phyloP scores from a whole-genome alignment of 2,329 filamentous ascomycete species.

The Plectosphaerella cucumerina region DNA sequence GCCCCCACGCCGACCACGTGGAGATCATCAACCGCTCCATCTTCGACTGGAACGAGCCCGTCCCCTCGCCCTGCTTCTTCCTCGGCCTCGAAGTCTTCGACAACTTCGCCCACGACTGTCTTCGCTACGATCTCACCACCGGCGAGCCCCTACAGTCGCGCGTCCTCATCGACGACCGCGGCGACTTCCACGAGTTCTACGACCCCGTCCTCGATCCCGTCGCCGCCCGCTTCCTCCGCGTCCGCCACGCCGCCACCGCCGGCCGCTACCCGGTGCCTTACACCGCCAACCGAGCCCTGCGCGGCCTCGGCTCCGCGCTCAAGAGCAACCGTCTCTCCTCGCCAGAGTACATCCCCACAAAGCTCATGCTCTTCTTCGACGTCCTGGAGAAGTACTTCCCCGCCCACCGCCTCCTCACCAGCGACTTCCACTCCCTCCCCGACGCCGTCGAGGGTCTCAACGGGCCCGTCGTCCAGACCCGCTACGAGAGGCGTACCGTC shows the following conservation, averaged over 20 bases:
- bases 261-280: slow-evolving; percentile 62
- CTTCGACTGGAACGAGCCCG: slow-evolving; percentile 86
- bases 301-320: slow-evolving; percentile 57
- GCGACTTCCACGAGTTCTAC: slow-evolving; percentile 96
- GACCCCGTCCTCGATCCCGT: slow-evolving; percentile 74
- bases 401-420: slow-evolving; percentile 79
- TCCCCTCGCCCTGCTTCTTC: slow-evolving; percentile 95
- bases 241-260: slow-evolving; percentile 72
- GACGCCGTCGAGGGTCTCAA: slow-evolving; percentile 82
- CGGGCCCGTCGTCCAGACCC: slow-evolving; percentile 92
- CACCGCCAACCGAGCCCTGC: slow-evolving; percentile 46
- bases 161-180: slow-evolving; percentile 77
- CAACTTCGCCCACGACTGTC: slow-evolving; percentile 92
- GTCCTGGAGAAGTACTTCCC: slow-evolving; percentile 86
- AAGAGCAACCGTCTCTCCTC: slow-evolving; percentile 71
- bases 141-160: slow-evolving; percentile 82
- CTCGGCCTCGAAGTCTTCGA: slow-evolving; percentile 97
- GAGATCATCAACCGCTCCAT: slow-evolving; percentile 94
- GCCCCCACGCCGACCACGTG: slow-evolving; percentile 78
- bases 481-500: slow-evolving; percentile 82
- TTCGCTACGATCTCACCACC: slow-evolving; percentile 83
- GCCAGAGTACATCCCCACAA: slow-evolving; percentile 91
- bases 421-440: slow-evolving; percentile 84
- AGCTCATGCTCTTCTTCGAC: slow-evolving; percentile 95
- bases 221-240: slow-evolving; percentile 74